A percentile compares a stretch with the other conserved stretches of the same genome.
Conservation (phyloP, 1,284 basidiomycete genomes). For the Lentinula novae-zelandiae region DNA sequence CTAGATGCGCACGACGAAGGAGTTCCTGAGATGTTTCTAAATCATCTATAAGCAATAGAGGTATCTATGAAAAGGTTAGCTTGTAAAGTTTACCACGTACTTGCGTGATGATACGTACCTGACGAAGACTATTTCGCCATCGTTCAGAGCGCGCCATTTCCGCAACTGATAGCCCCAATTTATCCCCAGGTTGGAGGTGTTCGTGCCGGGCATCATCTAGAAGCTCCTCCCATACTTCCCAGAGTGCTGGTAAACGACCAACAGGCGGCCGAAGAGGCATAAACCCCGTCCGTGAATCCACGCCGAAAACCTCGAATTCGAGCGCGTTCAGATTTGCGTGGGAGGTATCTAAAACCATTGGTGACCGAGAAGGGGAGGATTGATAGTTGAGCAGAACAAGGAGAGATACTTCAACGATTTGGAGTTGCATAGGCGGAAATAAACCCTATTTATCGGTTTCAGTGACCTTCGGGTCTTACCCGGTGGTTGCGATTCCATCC, state of each 20-base stretch:
- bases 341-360: not conserved
- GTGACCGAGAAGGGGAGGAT: not conserved
- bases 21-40: slow-evolving; percentile 58
- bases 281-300: slow-evolving; percentile 89
- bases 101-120: slow-evolving; percentile 39
- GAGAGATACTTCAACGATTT: not conserved
- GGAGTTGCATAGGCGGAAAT: not conserved
- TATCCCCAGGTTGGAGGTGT: slow-evolving; percentile 57
- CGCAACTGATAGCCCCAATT: slow-evolving; percentile 34
- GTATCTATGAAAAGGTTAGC: not conserved
- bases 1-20: slow-evolving; percentile 81
- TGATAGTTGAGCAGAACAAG: no score
- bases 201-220: slow-evolving; percentile 48
- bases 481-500: not conserved
- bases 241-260: slow-evolving; percentile 53
- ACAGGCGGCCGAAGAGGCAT: slow-evolving; percentile 82
- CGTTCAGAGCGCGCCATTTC: slow-evolving; percentile 43
- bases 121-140: slow-evolving; percentile 63
- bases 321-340: slow-evolving; percentile 52
- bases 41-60: slow-evolving; percentile 37
- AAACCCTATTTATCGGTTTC: not conserved
- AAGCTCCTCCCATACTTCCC: slow-evolving; percentile 69
- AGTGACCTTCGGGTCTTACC: not conserved
- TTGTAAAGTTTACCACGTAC: not conserved
- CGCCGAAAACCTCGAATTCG: slow-evolving; percentile 92